Base-by-base conservation (phyloP, 2,329 filamentous ascomycete genomes). In the Colletotrichum sp. region DNA sequence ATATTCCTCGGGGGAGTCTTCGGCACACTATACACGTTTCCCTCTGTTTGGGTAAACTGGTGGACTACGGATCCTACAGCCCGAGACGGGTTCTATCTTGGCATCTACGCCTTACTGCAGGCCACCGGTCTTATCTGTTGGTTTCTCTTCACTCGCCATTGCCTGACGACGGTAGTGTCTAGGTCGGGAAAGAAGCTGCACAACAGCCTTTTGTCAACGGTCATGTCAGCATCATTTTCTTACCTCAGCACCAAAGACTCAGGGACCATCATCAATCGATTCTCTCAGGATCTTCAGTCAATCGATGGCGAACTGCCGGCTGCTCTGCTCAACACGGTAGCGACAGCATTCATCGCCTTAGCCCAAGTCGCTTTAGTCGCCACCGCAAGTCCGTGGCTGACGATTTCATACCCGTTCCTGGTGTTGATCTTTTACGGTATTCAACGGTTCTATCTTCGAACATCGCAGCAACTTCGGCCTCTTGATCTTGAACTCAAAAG, bases 401-500 rank as follows among this genome's bases (percentile, higher is more conserved):
- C 87, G 0, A 84, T 89, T 26, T 84, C 85, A 0, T 72, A 72
- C 16, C 70, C 70, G n/a, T n/a, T 68, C 16, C 34, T 72, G 13
- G 6, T 59, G 6, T 24, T 16, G 8, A 5, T 68, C 12, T 8
- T 72, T n/a, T 72, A 67, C 26, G 16, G 8, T 26, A 66, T 72
- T 0, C 91, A 92, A 77, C 88, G 85, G 65, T 87, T 91, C 66
- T 93, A 93, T 78, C 85, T 93, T 3, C 86, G 89, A 0, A 93
- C 91, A 0, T 92, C 91, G 0, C 84, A 91, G 0, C 92, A 93
- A 80, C 81, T 93, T 12, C 87, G 92, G 62, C 86, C 92, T n/a
- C 81, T 93, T 9, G 85, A 87, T 26, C 80, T 88, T 2, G 86
- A 88, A 72, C 81, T 83, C 15, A 88, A 87, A 68, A 30, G 28